Evolutionary conservation across 140 eudicot genomes (phyloP), one percentile per base, ranked within the genome.

Genomic region (Flaveria floridana): DNA sequence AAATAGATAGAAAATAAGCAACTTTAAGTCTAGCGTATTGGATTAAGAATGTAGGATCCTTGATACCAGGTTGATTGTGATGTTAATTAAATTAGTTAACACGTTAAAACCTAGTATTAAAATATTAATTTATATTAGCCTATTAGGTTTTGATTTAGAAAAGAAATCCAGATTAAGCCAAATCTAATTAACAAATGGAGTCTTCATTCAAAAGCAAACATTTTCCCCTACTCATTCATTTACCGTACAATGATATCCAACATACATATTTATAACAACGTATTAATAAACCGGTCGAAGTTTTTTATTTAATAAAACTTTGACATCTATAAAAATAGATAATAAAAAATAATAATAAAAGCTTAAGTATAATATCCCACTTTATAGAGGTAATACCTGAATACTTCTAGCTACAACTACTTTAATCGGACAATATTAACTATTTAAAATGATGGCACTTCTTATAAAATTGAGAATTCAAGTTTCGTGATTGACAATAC

Each of bases 61-160:
- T 58, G 18, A 72, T 28, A 37, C 26, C 9, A 11, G 42, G 30
- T 59, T 48, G 48, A 79, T 79, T 79, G 55, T 65, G 78, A 79
- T 65, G 42, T 26, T 42, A 41, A 53, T 41, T 16, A 18, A 50
- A 39, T 51, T 79, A 25, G 68, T 72, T 63, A 15, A 63, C 68
- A 78, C 77, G 77, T 71, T 30, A 59, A 50, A 65, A 34, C 51
- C 39, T 75, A 28, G 72, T 37, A 34, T 65, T 65, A 65, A 37
- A 65, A 23, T 15, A 65, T 65, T n/a, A 65, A 15, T 37, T 1
- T 11, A 6, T 44, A 28, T 37, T 23, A 23, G 25, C 25, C 25
- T 23, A 23, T 23, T n/a, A 64, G 13, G 11, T 34, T 65, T 15
- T 65, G 6, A 15, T n/a, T 18, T 41, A n/a, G 16, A 55, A 16